Evolutionary conservation across 1,284 basidiomycete species (phyloP), one percentile per base, ranked within the genome.

Genomic region (Heliocybe sulcata): DNA sequence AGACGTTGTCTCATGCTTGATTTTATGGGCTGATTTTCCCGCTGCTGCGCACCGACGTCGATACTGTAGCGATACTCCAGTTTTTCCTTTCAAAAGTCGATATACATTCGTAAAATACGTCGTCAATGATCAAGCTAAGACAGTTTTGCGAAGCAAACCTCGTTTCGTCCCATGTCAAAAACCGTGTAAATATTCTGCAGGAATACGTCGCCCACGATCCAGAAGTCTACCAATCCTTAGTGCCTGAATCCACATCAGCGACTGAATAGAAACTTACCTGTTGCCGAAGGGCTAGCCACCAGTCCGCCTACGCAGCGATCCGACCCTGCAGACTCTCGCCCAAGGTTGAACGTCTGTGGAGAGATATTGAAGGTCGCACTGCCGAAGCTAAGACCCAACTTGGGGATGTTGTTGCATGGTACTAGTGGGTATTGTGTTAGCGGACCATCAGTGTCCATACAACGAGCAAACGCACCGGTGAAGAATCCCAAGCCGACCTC

Each of bases 361-460:
- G 71, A 66, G 50, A 80, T 67, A 2, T 63, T 51, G 64, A 78
- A 78, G 1, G 63, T 42, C 54, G 66, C 66, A n/a, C 72, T 71
- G 27, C 70, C 74, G 55, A 79, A 76, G n/a, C 64, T 72, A 56
- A 79, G 60, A 55, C 68, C 71, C 38, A 78, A 61, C 4, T 61
- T 54, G 0, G 72, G 71, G 25, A 66, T 60, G 3, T 63, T 51
- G 57, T 69, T 54, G 55, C 77, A 80, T 2, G 77, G 77, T 51
- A 75, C 75, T 73, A 33, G 29, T 56, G 45, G n/a, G 52, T 23
- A 48, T 23, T 53, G 58, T 19, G 66, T 64, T 56, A 35, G 64
- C 63, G 54, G 62, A 65, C 56, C 65, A 33, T 35, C 49, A 23
- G 23, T 16, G 8, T 14, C 35, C 14, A 19, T n/a, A 56, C 54